Percentiles rank a stretch among this genome's conserved stretches.
phyloP scores from a whole-genome alignment of 495 filamentous ascomycete genomes.

The Aspergillus leporis region DNA sequence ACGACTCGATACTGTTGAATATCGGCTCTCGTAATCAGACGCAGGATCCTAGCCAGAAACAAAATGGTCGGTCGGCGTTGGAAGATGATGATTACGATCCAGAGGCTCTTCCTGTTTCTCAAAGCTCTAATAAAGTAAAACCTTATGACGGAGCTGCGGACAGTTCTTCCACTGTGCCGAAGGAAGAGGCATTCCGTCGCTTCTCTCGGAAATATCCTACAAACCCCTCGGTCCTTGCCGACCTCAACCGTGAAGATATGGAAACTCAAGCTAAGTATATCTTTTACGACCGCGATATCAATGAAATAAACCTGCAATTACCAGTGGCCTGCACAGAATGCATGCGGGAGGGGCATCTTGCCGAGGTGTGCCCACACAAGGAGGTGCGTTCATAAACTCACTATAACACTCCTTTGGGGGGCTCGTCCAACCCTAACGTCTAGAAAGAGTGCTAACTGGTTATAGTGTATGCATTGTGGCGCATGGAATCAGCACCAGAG shows the following conservation, averaged over 20 bases:
- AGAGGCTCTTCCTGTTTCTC: constrained; percentile 16
- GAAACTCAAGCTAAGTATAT: constrained; percentile 40
- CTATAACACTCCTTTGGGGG: not conserved
- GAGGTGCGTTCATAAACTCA: constrained; percentile 32
- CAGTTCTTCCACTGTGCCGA: constrained; percentile 22
- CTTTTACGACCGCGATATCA: constrained; percentile 59
- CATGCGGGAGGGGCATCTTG: constrained; percentile 45
- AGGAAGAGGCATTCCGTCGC: constrained; percentile 38
- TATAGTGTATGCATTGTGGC: constrained; percentile 43
- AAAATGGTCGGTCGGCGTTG: constrained; percentile 17
- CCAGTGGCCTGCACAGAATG: constrained; percentile 58
- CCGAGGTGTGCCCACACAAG: constrained; percentile 43
- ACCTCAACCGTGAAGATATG: constrained; percentile 45
- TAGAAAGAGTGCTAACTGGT: constrained; percentile 10
- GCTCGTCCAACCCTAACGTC: not conserved
- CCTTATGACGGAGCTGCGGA: constrained; percentile 5
- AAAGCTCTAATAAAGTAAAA: constrained; percentile 1
- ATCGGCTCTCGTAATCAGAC: constrained; percentile 29
- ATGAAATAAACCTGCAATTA: constrained; percentile 63
- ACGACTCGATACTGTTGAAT: constrained; percentile 47
- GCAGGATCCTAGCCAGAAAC: constrained; percentile 5
- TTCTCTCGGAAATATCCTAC: constrained; percentile 40
- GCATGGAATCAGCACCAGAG: constrained; percentile 42
- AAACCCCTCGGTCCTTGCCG: constrained; percentile 39
- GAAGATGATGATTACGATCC: constrained; percentile 30